phyloP scores from a whole-genome alignment of 225 moss, liverwort and hornwort genomes.

The Asterella californica region DNA sequence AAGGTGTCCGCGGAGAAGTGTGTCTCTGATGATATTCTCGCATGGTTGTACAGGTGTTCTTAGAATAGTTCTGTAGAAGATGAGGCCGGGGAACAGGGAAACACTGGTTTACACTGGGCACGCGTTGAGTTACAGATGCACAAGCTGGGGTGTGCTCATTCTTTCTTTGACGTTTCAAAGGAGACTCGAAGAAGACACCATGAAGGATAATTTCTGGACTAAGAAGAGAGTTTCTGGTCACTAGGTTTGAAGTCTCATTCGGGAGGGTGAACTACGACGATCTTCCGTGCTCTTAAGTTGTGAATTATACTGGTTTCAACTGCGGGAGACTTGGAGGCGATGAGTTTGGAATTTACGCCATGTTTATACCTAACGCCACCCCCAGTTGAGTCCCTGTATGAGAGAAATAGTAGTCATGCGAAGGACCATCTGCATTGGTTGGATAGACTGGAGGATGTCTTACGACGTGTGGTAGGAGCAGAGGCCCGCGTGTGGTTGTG shows the following conservation, averaged over 20 bases:
- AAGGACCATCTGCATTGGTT: slow-evolving; percentile 45
- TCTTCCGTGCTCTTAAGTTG: neutral
- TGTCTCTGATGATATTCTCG: neutral
- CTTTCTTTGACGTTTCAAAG: neutral
- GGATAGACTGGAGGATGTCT: slow-evolving; percentile 41
- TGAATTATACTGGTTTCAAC: neutral
- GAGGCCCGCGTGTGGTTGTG: slow-evolving; percentile 84
- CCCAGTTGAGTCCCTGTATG: neutral
- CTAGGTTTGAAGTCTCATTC: neutral
- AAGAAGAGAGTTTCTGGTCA: neutral
- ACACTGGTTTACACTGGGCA: neutral
- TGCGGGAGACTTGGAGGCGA: neutral
- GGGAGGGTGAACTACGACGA: neutral
- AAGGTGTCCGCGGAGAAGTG: neutral
- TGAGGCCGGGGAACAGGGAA: neutral
- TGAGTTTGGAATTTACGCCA: slow-evolving; percentile 1
- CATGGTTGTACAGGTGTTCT: neutral
- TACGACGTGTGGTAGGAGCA: slow-evolving; percentile 47
- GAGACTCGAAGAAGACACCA: neutral
- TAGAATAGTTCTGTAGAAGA: neutral
- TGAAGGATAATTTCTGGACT: neutral
- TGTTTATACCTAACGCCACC: slow-evolving; percentile 26
- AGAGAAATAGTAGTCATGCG: slow-evolving; percentile 19
- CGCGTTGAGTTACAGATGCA: neutral
- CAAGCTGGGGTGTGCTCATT: neutral